phyloP scores from a whole-genome alignment of 176 grass and related monocot species.

The Puccinellia tenuiflora region DNA sequence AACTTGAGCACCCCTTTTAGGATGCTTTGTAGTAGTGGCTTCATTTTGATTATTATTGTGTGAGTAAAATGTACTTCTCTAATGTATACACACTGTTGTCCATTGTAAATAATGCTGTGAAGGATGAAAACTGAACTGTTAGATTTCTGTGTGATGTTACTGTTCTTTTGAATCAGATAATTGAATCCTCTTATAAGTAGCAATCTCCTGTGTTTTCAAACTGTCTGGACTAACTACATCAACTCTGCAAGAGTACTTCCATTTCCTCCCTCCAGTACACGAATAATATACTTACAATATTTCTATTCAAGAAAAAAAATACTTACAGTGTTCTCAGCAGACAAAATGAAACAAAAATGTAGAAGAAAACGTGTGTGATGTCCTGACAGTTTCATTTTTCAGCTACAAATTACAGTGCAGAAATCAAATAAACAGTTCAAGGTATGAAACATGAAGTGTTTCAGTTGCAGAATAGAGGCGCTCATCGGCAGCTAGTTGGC shows the following conservation, averaged over 20 bases:
- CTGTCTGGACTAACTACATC: background rate
- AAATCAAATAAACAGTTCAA: background rate
- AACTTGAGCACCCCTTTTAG: slow-evolving; percentile 6
- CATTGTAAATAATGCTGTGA: slow-evolving; percentile 29
- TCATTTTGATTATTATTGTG: slow-evolving; percentile 8
- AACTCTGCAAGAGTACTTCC: background rate
- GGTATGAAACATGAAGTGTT: background rate
- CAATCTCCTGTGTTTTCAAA: background rate
- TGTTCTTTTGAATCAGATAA: background rate
- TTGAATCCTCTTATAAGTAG: background rate
- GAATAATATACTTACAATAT: background rate
- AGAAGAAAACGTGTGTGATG: background rate
- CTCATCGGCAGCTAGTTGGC: slow-evolving; percentile 15
- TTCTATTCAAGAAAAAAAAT: background rate
- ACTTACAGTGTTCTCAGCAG: background rate
- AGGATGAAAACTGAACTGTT: background rate
- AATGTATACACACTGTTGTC: background rate
- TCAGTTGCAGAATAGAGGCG: background rate
- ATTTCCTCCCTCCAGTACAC: background rate
- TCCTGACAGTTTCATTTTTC: background rate
- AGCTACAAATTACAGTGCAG: background rate
- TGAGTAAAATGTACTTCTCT: background rate
- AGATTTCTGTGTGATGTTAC: background rate
- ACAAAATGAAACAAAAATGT: background rate
- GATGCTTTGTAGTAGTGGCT: background rate